Conservation (phyloP, 2,329 filamentous ascomycete genomes). For the Aspergillus pseudoglaucus region DNA sequence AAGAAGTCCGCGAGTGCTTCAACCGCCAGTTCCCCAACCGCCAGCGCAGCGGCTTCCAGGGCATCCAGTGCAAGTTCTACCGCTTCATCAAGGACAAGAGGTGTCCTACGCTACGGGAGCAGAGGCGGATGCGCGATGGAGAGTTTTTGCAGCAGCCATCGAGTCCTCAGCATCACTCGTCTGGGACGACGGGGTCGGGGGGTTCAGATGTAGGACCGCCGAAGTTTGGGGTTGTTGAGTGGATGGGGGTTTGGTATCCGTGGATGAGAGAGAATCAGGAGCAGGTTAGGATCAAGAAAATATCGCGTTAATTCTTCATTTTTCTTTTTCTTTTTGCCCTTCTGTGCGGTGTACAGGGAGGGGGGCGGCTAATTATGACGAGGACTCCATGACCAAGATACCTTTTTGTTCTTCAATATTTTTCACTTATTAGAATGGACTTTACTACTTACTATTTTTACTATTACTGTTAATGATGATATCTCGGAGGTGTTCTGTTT, state of each 20-base stretch:
- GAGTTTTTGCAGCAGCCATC: constrained; percentile 32
- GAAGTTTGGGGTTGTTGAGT: constrained; percentile 36
- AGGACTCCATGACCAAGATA: neutral
- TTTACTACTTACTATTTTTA: neutral
- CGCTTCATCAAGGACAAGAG: constrained; percentile 42
- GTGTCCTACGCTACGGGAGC: constrained; percentile 39
- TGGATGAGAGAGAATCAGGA: constrained; percentile 36
- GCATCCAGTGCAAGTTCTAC: constrained; percentile 47
- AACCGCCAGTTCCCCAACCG: constrained; percentile 38
- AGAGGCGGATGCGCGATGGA: constrained; percentile 34
- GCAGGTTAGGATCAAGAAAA: constrained; percentile 7
- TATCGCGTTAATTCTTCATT: neutral
- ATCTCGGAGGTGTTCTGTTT: too few relatives aligned
- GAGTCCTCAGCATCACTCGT: constrained; percentile 1
- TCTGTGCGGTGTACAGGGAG: neutral
- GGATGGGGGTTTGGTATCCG: constrained; percentile 35
- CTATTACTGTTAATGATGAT: too few relatives aligned
- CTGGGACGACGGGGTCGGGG: constrained; percentile 2
- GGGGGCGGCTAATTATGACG: neutral
- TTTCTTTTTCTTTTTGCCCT: neutral
- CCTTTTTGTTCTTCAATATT: neutral
- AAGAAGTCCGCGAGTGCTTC: constrained; percentile 39
- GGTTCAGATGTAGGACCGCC: constrained; percentile 19
- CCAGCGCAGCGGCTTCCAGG: constrained; percentile 36
- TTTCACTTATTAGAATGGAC: neutral